Evolutionary conservation across 2,329 filamentous ascomycete genomes (phyloP), one percentile per base, ranked within the genome.

Genomic region (Pseudonectria buxi): DNA sequence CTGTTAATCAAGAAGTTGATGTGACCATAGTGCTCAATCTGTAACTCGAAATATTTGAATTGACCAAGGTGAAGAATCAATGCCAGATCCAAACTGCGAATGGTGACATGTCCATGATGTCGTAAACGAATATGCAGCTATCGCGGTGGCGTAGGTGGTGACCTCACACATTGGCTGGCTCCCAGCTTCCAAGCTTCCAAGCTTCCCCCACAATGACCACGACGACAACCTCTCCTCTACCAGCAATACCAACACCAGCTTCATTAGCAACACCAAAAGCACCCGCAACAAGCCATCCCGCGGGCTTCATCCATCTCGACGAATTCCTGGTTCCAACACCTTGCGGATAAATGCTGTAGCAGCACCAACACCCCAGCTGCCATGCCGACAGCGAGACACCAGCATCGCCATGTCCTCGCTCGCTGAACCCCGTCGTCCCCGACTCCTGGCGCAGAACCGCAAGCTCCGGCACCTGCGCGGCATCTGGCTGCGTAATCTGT

Each of bases 381-480:
- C 49, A 50, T 50, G 49, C 26, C 10, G 16, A 15, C 15, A 27
- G 18, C 18, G 18, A 22, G 18, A 22, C 18, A 22, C 9, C 18
- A 9, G 9, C 18, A 22, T 22, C 18, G 18, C 24, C 39, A 64
- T 64, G 61, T 61, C 61, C 30, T 50, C 56, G 41, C 50, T 63
- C 40, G 53, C 57, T 39, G 59, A 63, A 49, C 56, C 56, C 24
- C 58, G 61, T 30, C 64, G 68, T 27, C 72, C 74, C 27, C 66
- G 72, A 28, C 66, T 82, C 43, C 63, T 79, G 22, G 66, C 76
- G 13, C 74, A 92, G 72, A 95, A 95, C 59, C 85, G 88, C 58
- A 88, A 83, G 59, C 71, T 96, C 35, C 81, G 90, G 36, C 89
- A 95, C 67, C 74, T 95, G 4, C 81, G 86, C 51, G 87, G 86